These are phyloP conservation scores for Harringtonia lauricola DNA, from an alignment of 2,329 filamentous ascomycete species.

Conservation along the genomic window DNA sequence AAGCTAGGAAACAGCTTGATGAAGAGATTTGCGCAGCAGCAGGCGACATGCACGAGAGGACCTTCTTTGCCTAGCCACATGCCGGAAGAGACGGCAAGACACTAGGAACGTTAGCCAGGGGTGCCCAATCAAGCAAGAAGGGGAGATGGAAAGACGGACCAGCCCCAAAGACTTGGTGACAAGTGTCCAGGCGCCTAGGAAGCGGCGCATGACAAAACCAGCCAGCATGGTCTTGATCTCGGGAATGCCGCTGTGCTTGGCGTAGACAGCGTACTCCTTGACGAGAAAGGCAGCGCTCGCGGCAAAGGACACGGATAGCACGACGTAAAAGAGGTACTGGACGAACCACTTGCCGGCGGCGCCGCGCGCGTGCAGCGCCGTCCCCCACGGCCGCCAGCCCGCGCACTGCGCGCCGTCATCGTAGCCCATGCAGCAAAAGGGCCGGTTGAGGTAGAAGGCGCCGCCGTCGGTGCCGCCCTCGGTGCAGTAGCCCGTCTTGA, in stretches of 20 bases:
- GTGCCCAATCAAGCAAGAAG: neutral
- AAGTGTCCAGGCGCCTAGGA: slow-evolving; percentile 81
- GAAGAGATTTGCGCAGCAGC: slow-evolving; percentile 89
- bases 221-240: slow-evolving; percentile 96
- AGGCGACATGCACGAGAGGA: slow-evolving; percentile 88
- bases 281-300: slow-evolving; percentile 69
- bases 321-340: slow-evolving; percentile 77
- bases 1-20: slow-evolving; percentile 80
- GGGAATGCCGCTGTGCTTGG: slow-evolving; percentile 90
- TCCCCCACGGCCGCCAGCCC: slow-evolving; percentile 81
- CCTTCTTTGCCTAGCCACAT: slow-evolving; percentile 97
- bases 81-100: slow-evolving; percentile 82
- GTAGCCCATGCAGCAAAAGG: slow-evolving; percentile 89
- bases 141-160: slow-evolving; percentile 34
- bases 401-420: slow-evolving; percentile 71
- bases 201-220: slow-evolving; percentile 82
- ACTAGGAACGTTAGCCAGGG: slow-evolving; percentile 39
- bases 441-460: slow-evolving; percentile 80
- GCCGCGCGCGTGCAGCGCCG: slow-evolving; percentile 51
- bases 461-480: slow-evolving; percentile 65
- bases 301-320: slow-evolving; percentile 77
- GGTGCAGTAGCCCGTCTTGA: slow-evolving; percentile 83
- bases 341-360: slow-evolving; percentile 60
- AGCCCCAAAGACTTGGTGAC: slow-evolving; percentile 81
- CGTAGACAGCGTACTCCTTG: slow-evolving; percentile 73